phyloP scores from a whole-genome alignment of 345 rosid species.

The Moringa oleifera region DNA sequence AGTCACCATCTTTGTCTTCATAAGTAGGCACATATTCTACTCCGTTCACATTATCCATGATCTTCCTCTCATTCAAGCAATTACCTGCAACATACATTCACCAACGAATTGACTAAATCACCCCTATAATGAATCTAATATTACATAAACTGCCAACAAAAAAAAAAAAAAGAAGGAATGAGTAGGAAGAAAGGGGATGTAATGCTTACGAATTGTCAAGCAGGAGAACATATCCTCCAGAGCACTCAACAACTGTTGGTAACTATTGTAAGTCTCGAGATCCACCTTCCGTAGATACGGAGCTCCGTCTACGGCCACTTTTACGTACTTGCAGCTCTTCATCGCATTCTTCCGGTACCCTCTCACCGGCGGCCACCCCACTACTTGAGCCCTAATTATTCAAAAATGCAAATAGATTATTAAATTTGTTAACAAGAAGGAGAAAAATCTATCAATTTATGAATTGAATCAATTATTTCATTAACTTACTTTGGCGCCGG shows the following conservation, averaged over 20 bases:
- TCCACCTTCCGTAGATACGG: constrained; percentile 70
- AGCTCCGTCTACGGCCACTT: constrained; percentile 75
- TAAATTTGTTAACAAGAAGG: no score
- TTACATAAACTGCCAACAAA: not conserved
- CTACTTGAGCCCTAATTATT: constrained; percentile 39
- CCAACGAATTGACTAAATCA: not conserved
- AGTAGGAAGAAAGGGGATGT: no score
- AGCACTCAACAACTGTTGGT: constrained; percentile 39
- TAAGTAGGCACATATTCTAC: constrained; percentile 59
- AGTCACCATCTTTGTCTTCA: constrained; percentile 82
- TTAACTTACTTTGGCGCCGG: constrained; percentile 31
- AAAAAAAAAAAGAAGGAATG: no score
- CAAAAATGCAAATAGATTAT: no score
- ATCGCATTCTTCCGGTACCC: constrained; percentile 22
- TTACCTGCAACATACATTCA: constrained; percentile 26
- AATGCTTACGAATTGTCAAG: constrained; percentile 40
- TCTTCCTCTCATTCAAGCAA: constrained; percentile 29
- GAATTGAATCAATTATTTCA: no score
- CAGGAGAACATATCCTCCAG: constrained; percentile 56
- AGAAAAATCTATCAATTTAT: no score
- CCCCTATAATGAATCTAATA: not conserved
- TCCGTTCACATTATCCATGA: constrained; percentile 28
- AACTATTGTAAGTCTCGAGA: constrained; percentile 40
- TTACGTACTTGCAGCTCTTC: constrained; percentile 48
- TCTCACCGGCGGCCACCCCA: constrained; percentile 84